Evolutionary conservation across 192 early-diverging fungal genomes (phyloP).

Genomic region (Coemansia sp.): DNA sequence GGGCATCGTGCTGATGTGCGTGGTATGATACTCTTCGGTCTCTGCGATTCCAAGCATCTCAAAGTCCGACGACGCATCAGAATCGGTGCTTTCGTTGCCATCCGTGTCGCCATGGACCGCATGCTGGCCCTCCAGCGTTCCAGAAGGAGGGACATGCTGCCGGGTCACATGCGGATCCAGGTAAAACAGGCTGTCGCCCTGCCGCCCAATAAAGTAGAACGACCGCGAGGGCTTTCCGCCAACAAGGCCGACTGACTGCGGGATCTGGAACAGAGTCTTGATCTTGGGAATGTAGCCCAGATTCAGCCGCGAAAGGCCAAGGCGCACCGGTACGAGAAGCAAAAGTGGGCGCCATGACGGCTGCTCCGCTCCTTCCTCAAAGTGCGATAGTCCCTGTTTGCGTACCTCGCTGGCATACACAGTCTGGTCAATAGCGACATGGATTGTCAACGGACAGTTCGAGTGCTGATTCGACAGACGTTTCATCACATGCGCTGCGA

Average conservation of each 20-base stretch:
- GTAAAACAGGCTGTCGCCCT: slow-evolving; percentile 55
- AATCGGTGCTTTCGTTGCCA: slow-evolving; percentile 33
- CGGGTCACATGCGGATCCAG: slow-evolving; percentile 56
- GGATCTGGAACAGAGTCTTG: slow-evolving; percentile 53
- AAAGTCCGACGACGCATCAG: slow-evolving; percentile 45
- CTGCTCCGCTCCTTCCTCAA: slow-evolving; percentile 18
- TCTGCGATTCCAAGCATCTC: slow-evolving; percentile 41
- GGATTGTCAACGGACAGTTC: slow-evolving; percentile 46
- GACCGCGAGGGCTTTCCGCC: slow-evolving; percentile 55
- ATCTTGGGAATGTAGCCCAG: slow-evolving; percentile 50
- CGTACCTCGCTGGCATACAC: slow-evolving; percentile 52
- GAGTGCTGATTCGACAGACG: slow-evolving; percentile 48
- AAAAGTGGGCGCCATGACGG: slow-evolving; percentile 42
- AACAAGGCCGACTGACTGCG: slow-evolving; percentile 54
- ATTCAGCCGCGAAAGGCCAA: slow-evolving; percentile 50
- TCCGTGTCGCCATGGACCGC: background rate
- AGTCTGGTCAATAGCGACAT: slow-evolving; percentile 55
- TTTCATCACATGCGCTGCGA: slow-evolving; percentile 55
- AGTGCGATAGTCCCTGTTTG: slow-evolving; percentile 32
- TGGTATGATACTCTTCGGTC: slow-evolving; percentile 50
- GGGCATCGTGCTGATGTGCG: slow-evolving; percentile 49
- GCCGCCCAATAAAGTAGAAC: slow-evolving; percentile 53
- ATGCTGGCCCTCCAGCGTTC: slow-evolving; percentile 18
- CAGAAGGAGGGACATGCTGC: slow-evolving; percentile 36
- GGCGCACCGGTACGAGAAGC: slow-evolving; percentile 55